These are phyloP conservation scores for Pseudozyma thailandica DNA, from an alignment of 1,284 basidiomycete genomes.

Conservation along the genomic window DNA sequence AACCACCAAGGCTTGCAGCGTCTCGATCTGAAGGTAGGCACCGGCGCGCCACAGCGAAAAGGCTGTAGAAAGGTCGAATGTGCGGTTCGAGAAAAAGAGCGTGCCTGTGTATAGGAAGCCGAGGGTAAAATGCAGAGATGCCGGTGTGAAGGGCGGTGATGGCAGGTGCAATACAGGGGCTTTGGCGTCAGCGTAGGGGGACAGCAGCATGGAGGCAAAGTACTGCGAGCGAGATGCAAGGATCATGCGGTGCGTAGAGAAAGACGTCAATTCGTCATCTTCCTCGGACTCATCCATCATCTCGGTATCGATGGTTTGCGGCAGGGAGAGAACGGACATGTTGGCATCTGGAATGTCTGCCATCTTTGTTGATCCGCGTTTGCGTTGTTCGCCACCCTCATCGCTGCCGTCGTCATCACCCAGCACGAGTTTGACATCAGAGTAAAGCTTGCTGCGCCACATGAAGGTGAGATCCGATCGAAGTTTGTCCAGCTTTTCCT, in stretches of 20 bases:
- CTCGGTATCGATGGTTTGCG: conserved; percentile 43
- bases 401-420: conserved; percentile 27
- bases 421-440: conserved; percentile 58
- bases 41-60: conserved; percentile 88
- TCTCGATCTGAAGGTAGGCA: conserved; percentile 78
- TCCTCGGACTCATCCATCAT: conserved; percentile 37
- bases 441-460: conserved; percentile 64
- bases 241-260: conserved; percentile 91
- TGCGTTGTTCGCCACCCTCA: background rate
- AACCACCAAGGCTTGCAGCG: conserved; percentile 50
- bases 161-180: conserved; percentile 50
- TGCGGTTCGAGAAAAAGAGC: conserved; percentile 88
- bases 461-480: conserved; percentile 69
- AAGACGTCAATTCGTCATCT: conserved; percentile 68
- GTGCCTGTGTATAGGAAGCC: conserved; percentile 95
- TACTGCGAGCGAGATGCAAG: conserved; percentile 88
- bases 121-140: conserved; percentile 91
- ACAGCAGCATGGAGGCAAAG: conserved; percentile 79
- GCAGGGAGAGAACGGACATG: conserved; percentile 47
- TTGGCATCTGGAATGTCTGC: conserved; percentile 54
- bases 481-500: conserved; percentile 85
- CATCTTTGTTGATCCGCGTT: conserved; percentile 10
- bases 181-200: conserved; percentile 72
- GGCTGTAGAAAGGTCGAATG: conserved; percentile 89
- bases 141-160: conserved; percentile 88